Conservation (phyloP, 2,329 filamentous ascomycete species). For the Penicillium sp. region DNA sequence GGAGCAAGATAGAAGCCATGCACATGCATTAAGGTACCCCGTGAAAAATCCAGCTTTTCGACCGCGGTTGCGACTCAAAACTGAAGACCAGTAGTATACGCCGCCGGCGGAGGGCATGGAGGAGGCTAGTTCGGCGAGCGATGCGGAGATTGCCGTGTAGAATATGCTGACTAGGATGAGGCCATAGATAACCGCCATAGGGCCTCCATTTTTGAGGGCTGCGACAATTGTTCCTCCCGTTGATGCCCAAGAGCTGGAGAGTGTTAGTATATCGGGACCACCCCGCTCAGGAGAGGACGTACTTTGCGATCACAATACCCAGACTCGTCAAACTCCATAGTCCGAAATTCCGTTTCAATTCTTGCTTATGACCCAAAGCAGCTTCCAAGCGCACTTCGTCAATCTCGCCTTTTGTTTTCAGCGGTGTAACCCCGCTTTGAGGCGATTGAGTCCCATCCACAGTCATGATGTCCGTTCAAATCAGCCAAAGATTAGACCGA, state of each 20-base stretch:
- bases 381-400: conserved; percentile 27
- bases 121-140: conserved; percentile 56
- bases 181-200: conserved; percentile 59
- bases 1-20: conserved; percentile 32
- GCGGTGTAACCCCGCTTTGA: conserved; percentile 1
- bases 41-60: conserved; percentile 44
- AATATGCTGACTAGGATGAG: conserved; percentile 49
- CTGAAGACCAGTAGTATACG: conserved; percentile 59
- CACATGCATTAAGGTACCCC: conserved; percentile 36
- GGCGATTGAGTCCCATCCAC: conserved; percentile 3
- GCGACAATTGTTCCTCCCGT: conserved; percentile 56
- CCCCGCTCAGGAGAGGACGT: conserved; percentile 2
- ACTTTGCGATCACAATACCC: conserved; percentile 53
- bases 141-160: conserved; percentile 55
- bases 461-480: conserved; percentile 6
- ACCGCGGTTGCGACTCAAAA: conserved; percentile 50
- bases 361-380: conserved; percentile 54
- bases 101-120: conserved; percentile 55
- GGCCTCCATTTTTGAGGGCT: conserved; percentile 59
- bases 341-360: conserved; percentile 59
- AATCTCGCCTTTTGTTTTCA: conserved; percentile 12
- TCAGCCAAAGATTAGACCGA: neutral
- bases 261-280: neutral
- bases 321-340: conserved; percentile 55
- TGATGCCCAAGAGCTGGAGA: conserved; percentile 57